Conservation (phyloP, 352 stramenopile genomes). For the Blastocystis sp. region DNA sequence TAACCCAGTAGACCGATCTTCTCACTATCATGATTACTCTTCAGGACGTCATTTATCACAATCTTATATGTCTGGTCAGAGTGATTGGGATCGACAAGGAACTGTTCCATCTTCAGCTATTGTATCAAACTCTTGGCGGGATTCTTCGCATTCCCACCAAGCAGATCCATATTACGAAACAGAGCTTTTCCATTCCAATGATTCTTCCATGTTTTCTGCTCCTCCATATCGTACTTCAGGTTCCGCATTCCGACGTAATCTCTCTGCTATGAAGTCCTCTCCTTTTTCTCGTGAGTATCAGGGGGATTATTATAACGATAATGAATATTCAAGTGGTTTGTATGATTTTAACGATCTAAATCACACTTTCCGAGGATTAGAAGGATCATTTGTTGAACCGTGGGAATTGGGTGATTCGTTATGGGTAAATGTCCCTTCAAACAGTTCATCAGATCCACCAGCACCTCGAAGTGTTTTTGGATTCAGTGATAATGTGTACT, state of each 20-base stretch:
- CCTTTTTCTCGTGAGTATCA: neutral
- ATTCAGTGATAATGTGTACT: slow-evolving; percentile 32
- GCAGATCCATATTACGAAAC: neutral
- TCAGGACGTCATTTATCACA: no score
- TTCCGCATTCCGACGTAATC: neutral
- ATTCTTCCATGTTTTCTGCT: neutral
- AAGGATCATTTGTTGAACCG: neutral
- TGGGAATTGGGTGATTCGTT: slow-evolving; percentile 2
- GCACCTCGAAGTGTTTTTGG: slow-evolving; percentile 8
- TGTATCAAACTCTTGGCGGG: neutral
- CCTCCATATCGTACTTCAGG: neutral
- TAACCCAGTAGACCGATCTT: no score
- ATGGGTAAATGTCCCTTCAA: slow-evolving; percentile 9
- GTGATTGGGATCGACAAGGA: no score
- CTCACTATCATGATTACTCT: no score
- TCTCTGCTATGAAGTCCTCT: neutral
- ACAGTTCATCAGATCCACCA: neutral
- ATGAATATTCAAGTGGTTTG: neutral
- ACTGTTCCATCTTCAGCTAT: no score
- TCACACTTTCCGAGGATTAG: slow-evolving; percentile 11
- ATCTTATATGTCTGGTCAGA: no score
- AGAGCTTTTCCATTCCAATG: neutral
- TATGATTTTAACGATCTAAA: slow-evolving; percentile 53
- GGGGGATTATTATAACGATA: neutral
- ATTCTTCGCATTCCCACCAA: neutral